Evolutionary conservation across 257 asterid species (phyloP).

Genomic region (Cynanchum wilfordii): DNA sequence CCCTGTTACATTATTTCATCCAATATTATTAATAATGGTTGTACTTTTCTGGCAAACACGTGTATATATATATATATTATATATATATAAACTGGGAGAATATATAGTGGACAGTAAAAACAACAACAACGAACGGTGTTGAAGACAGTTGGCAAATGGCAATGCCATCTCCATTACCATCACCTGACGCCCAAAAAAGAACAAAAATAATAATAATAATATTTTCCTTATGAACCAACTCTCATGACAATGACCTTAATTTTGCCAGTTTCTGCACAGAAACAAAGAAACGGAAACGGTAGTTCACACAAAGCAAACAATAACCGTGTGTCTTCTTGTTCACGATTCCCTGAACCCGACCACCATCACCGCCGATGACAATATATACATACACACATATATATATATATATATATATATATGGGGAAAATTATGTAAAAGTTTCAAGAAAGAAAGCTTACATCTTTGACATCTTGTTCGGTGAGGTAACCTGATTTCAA

Average conservation of each 20-base stretch:
- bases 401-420: too few species aligned
- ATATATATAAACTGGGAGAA: too few species aligned
- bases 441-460: conserved; percentile 20
- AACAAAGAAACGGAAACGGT: neutral
- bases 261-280: neutral
- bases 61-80: too few species aligned
- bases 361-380: neutral
- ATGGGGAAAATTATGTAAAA: too few species aligned
- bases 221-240: neutral
- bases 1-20: conserved; percentile 40
- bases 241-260: neutral
- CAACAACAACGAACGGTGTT: neutral
- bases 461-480: conserved; percentile 50
- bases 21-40: too few species aligned
- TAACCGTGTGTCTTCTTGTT: neutral
- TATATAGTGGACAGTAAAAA: too few species aligned
- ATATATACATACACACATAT: too few species aligned
- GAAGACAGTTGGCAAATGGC: conserved; percentile 27
- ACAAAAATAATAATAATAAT: too few species aligned
- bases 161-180: conserved; percentile 8
- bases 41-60: too few species aligned
- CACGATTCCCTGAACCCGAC: neutral
- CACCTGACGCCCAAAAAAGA: conserved; percentile 1
- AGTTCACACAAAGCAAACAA: too few species aligned
- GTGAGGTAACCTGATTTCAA: conserved; percentile 45